Evolutionary conservation across 164 flowering plant genomes (phyloP).

Genomic region (Brasenia schreberi): DNA sequence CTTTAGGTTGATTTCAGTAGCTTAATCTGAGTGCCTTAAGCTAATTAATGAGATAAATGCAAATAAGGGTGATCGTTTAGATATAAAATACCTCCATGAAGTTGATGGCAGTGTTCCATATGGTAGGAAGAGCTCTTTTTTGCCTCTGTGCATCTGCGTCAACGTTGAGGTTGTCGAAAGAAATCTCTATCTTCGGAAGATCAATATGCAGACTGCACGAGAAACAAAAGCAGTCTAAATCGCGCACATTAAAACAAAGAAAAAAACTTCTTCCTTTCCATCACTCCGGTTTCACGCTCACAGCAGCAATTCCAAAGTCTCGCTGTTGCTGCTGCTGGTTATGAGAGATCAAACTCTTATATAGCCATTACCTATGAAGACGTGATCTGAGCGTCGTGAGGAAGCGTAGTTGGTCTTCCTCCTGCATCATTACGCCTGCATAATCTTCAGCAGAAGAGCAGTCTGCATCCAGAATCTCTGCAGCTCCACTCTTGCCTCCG

Average conservation of each 20-base stretch:
- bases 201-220: not conserved
- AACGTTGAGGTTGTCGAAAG: not conserved
- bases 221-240: not conserved
- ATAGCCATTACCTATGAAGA: not conserved
- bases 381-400: not conserved
- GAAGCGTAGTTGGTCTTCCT: not conserved
- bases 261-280: no score
- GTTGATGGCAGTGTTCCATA: not conserved
- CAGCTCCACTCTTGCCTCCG: not conserved
- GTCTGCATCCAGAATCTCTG: not conserved
- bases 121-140: not conserved
- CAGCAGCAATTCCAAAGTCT: no score
- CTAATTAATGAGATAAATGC: no score
- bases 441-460: not conserved
- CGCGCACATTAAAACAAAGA: no score
- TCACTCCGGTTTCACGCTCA: no score
- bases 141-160: not conserved
- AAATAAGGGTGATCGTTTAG: no score
- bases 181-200: not conserved
- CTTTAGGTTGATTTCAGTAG: no score
- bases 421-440: not conserved
- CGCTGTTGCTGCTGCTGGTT: no score
- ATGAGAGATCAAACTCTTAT: no score
- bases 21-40: no score
- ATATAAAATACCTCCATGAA: not conserved